Evolutionary conservation across 768 basidiomycete species (phyloP).

Genomic region (Crepidotus variabilis): DNA sequence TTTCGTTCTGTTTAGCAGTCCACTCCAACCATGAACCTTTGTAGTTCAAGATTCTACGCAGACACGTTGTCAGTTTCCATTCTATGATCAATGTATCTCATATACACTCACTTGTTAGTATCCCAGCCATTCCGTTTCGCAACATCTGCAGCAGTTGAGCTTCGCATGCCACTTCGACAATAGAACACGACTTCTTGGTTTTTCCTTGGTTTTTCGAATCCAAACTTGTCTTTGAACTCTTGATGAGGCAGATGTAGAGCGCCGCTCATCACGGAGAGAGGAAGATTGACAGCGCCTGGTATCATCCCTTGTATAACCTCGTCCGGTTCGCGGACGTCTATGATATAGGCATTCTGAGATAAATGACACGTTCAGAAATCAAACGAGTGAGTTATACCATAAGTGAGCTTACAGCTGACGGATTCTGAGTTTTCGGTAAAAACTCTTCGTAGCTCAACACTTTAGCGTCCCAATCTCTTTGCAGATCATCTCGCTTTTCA

Average conservation of each 20-base stretch:
- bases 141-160: constrained; percentile 76
- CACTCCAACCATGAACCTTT: constrained; percentile 89
- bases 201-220: constrained; percentile 70
- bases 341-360: constrained; percentile 61
- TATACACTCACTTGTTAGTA: constrained; percentile 46
- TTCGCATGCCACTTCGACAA: constrained; percentile 86
- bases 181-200: constrained; percentile 83
- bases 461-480: constrained; percentile 75
- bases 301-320: constrained; percentile 92
- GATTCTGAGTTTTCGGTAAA: constrained; percentile 74
- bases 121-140: constrained; percentile 78
- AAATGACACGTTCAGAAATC: not conserved
- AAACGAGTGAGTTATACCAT: not conserved
- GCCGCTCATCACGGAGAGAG: constrained; percentile 71
- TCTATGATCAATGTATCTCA: not conserved
- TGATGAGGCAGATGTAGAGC: constrained; percentile 56
- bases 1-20: constrained; percentile 50
- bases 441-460: constrained; percentile 77
- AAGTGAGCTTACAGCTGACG: constrained; percentile 21
- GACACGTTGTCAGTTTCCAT: constrained; percentile 2
- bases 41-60: constrained; percentile 70
- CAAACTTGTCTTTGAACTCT: constrained; percentile 58
- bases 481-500: constrained; percentile 37
- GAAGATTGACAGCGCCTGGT: constrained; percentile 87
- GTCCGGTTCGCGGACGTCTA: constrained; percentile 92